Conservation (phyloP, 1,284 basidiomycete genomes). For the Ustilago cynodontis region DNA sequence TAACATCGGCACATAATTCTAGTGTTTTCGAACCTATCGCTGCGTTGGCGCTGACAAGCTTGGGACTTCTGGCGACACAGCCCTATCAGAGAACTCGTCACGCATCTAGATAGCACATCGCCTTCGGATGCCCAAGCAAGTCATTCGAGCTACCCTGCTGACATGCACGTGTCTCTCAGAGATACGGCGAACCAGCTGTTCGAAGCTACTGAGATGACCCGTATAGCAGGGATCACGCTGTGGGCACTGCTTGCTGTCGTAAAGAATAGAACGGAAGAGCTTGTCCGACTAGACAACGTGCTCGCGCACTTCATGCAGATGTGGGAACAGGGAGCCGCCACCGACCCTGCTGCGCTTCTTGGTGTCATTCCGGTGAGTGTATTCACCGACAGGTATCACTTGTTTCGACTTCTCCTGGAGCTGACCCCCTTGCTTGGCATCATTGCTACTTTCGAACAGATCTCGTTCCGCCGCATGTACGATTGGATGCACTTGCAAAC, state of each 20-base stretch:
- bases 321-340: slow-evolving; percentile 11
- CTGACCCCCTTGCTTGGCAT: background rate
- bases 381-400: background rate
- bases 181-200: slow-evolving; percentile 4
- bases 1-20: background rate
- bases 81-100: slow-evolving; percentile 20
- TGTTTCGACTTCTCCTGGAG: background rate
- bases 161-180: background rate
- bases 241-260: slow-evolving; percentile 36
- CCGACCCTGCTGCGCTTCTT: slow-evolving; percentile 3
- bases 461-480: slow-evolving; percentile 25
- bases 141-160: background rate
- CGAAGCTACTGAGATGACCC: slow-evolving; percentile 22
- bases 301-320: slow-evolving; percentile 30
- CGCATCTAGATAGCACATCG: slow-evolving; percentile 3
- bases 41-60: background rate
- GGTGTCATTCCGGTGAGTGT: slow-evolving; percentile 22
- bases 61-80: background rate
- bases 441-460: slow-evolving; percentile 1
- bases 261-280: slow-evolving; percentile 29
- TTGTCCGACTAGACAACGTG: slow-evolving; percentile 19
- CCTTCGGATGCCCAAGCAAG: background rate
- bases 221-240: slow-evolving; percentile 20
- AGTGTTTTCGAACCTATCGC: background rate
- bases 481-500: slow-evolving; percentile 33